phyloP scores from a whole-genome alignment of 2,329 filamentous ascomycete species.

The Aspergillus niger region DNA sequence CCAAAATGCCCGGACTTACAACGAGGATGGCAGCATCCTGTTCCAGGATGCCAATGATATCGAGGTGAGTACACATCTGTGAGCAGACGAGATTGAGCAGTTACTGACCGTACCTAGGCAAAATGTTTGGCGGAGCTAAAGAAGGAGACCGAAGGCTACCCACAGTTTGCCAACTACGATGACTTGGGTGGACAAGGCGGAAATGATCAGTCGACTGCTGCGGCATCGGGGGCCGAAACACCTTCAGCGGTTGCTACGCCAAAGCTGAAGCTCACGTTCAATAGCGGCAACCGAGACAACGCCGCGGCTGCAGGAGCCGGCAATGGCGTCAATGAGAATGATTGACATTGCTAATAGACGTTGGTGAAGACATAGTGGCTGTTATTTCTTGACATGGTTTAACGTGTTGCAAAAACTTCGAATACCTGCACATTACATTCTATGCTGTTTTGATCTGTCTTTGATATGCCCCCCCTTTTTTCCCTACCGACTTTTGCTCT shows the following conservation, averaged over 20 bases:
- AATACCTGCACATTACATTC: slow-evolving; percentile 15
- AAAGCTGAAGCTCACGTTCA: slow-evolving; percentile 70
- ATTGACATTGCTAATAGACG: slow-evolving; percentile 18
- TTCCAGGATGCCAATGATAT: slow-evolving; percentile 92
- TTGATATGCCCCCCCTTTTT: slow-evolving; percentile 20
- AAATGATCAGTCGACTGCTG: slow-evolving; percentile 54
- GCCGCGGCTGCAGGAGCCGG: slow-evolving; percentile 28
- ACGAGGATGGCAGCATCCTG: slow-evolving; percentile 90
- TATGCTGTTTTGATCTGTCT: slow-evolving; percentile 14
- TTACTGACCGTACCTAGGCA: slow-evolving; percentile 36
- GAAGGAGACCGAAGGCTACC: slow-evolving; percentile 57
- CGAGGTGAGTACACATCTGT: slow-evolving; percentile 64
- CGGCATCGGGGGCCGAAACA: slow-evolving; percentile 56
- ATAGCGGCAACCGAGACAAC: slow-evolving; percentile 42
- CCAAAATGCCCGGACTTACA: slow-evolving; percentile 90
- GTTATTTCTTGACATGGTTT: slow-evolving; percentile 10
- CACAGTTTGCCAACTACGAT: slow-evolving; percentile 60
- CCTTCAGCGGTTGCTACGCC: slow-evolving; percentile 61
- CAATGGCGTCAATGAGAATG: slow-evolving; percentile 21
- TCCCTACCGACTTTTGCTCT: slow-evolving; percentile 13
- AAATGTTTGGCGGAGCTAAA: slow-evolving; percentile 56
- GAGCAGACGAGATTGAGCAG: background rate
- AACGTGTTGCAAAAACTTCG: slow-evolving; percentile 9
- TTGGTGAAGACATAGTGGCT: slow-evolving; percentile 19
- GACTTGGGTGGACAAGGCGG: slow-evolving; percentile 42